Base-by-base conservation (phyloP, 1,284 basidiomycete species). In the Phenoliferia sp. region DNA sequence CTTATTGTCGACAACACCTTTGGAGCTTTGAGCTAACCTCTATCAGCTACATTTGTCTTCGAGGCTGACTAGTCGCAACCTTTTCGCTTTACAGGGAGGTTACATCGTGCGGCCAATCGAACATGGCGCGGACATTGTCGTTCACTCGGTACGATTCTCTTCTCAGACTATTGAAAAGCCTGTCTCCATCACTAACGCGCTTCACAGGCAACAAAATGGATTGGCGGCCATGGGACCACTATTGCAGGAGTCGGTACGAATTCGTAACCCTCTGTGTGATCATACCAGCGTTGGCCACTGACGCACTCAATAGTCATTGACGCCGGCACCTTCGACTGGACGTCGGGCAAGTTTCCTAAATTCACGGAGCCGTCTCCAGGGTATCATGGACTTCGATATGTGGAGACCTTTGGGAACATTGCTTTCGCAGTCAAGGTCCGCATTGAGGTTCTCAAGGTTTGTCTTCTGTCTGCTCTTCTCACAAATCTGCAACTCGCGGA, bases 311-410 rank as follows among this genome's bases (percentile, higher is more conserved):
- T 55, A 32, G 62, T 67, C 35, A 50, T 63, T 36, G 58, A 63
- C 26, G 28, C 58, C 2, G 65, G 65, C 35, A 63, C 48, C n/a
- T 67, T 67, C 26, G 50, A 94, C 82, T 95, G 92, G 92, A 80
- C 84, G 17, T 88, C 87, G 10, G 87, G 87, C 59, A 86, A 86
- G 75, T 94, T 92, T 84, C 89, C 90, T 1, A 85, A 85, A 22
- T 90, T 94, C 81, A 92, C 89, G 10, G 84, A 88, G 75, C 90
- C 91, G 0, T 82, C 87, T 4, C 89, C 90, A 75, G 90, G 90
- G 3, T 94, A 94, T 79, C 91, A 94, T 76, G 92, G 91, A 55
- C 69, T 80, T 36, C 74, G 75, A 66, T 78, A 77, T 72, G 75
- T 73, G 69, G 78, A 94, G 72, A 86, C 87, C 0, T 92, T 94